These are phyloP conservation scores for Penicillium frequentans DNA, from an alignment of 2,329 filamentous ascomycete species.

Conservation along the genomic window DNA sequence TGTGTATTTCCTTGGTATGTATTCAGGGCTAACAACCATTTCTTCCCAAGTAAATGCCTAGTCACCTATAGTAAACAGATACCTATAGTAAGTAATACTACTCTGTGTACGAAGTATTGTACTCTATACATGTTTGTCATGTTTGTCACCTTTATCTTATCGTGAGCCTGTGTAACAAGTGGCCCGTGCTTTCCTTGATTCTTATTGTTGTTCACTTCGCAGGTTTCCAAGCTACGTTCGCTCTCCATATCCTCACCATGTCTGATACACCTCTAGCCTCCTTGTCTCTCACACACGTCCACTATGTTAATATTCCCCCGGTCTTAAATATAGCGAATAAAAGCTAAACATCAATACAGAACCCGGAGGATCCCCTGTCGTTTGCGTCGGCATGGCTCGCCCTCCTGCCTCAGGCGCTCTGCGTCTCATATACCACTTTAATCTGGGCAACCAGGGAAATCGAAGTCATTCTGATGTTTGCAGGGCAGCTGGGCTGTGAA, in stretches of 20 bases:
- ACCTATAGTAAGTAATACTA: not conserved
- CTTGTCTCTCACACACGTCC: conserved; percentile 90
- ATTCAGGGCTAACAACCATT: not conserved
- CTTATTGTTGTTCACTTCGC: not conserved
- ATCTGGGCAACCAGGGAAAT: conserved; percentile 88
- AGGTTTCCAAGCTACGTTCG: not conserved
- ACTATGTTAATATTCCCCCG: conserved; percentile 70
- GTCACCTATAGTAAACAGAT: too few relatives aligned
- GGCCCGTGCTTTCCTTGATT: conserved; percentile 2
- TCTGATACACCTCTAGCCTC: conserved; percentile 68
- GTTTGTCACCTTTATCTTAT: conserved; percentile 4
- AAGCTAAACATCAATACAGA: conserved; percentile 51
- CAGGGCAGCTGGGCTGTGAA: conserved; percentile 88
- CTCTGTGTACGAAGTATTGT: not conserved
- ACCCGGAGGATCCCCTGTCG: conserved; percentile 80
- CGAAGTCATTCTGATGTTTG: conserved; percentile 87
- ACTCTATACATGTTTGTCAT: not conserved
- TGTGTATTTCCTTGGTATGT: not conserved
- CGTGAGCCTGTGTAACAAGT: not conserved
- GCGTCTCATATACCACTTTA: conserved; percentile 84
- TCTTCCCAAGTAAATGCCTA: not conserved
- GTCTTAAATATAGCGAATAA: not conserved
- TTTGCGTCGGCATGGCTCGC: conserved; percentile 91
- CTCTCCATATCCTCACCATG: conserved; percentile 17
- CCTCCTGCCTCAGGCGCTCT: conserved; percentile 86